Evolutionary conservation across 2,329 filamentous ascomycete genomes (phyloP).

Genomic region (Diplodia seriata): DNA sequence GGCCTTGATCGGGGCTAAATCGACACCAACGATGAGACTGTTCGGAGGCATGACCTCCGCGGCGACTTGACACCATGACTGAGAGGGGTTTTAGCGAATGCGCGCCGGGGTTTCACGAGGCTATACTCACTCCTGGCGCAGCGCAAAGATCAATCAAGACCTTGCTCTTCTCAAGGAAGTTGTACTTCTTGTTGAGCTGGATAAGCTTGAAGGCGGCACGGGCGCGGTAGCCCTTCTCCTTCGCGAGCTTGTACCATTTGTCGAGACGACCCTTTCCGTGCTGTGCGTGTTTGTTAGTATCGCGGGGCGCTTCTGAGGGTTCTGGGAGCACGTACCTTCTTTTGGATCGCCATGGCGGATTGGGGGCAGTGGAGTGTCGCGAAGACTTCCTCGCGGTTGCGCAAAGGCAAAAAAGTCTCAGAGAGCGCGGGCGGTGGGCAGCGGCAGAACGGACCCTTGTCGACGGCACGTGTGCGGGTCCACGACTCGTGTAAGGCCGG

Average conservation of each 20-base stretch:
- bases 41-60: constrained; percentile 92
- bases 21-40: constrained; percentile 91
- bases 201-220: constrained; percentile 98
- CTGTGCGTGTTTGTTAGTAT: constrained; percentile 50
- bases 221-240: constrained; percentile 96
- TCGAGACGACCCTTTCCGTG: constrained; percentile 97
- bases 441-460: constrained; percentile 11
- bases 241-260: constrained; percentile 98
- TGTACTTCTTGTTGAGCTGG: constrained; percentile 98
- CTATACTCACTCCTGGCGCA: constrained; percentile 79
- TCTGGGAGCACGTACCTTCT: constrained; percentile 65
- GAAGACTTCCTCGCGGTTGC: constrained; percentile 8
- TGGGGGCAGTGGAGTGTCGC: constrained; percentile 32
- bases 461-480: not conserved
- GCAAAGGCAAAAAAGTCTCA: constrained; percentile 31
- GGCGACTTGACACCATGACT: constrained; percentile 96
- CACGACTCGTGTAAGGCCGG: constrained; percentile 7
- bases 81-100: constrained; percentile 7
- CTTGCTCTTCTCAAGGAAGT: constrained; percentile 95
- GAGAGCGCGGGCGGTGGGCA: not conserved
- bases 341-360: constrained; percentile 84
- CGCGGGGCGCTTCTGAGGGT: constrained; percentile 3
- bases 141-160: constrained; percentile 97
- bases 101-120: not conserved
- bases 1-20: constrained; percentile 92